Base-by-base conservation (phyloP, 768 basidiomycete species). In the Grammothele lineata region DNA sequence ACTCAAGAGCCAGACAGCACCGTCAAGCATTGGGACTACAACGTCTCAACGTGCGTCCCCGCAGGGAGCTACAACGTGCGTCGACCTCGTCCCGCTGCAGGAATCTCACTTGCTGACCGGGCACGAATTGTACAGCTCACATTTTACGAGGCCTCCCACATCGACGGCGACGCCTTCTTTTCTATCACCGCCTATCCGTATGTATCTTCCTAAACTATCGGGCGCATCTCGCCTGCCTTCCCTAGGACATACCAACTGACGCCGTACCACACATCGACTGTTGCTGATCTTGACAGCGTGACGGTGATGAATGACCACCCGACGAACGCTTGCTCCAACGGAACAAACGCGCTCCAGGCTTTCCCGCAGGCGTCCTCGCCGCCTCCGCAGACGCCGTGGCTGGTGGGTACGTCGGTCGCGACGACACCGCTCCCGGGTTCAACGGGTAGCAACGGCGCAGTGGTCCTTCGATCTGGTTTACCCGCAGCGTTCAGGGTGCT, bases 81-180 rank as follows among this genome's bases (percentile, higher is more conserved):
- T 74, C 47, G 37, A 67, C 41, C 14, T 18, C 43, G 14, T 26
- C 12, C 25, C 36, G 30, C n/a, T 15, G 19, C 26, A 5, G 1
- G 19, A n/a, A 19, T 17, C 35, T 24, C 22, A 26, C 2, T 14
- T 40, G 45, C 14, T 23, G 19, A 25, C 1, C 26, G 21, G 14
- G 5, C 38, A 32, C 5, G 5, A 19, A 6, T 33, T 7, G 18
- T 27, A 7, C 46, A 78, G 76, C 56, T 76, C 36, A 77, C 75
- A 2, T 71, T 76, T 52, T 77, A 78, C 48, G 77, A 78, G 53
- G 57, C 51, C 6, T 71, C 72, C 2, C 62, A 64, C 30, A 66
- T 73, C 48, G 65, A 73, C 42, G 57, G 55, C 34, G 40, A 62
- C 26, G 51, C 60, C 5, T 68, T 57, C 54, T 76, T 72, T 53